Base-by-base conservation (phyloP, 768 basidiomycete species). In the Phanerochaete sordida region DNA sequence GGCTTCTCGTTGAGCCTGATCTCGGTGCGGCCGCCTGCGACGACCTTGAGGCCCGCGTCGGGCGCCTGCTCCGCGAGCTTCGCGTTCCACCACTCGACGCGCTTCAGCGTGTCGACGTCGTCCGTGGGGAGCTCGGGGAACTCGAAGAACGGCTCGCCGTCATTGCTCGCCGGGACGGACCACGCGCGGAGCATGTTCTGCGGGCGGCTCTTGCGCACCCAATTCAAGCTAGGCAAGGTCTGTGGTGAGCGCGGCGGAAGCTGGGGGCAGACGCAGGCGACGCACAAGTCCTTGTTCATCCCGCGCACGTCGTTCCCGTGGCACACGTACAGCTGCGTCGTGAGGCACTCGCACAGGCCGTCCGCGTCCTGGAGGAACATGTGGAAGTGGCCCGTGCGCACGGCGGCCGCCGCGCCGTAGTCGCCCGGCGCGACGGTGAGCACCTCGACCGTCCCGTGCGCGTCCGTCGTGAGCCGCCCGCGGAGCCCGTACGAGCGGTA, bases 301-400 rank as follows among this genome's bases (percentile, higher is more conserved):
- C 53, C 56, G 13, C 54, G 33, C n/a, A 48, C n/a, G 52, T 66
- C 62, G 62, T 71, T 71, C 19, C 53, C 64, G 1, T 50, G 57
- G 55, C 65, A 68, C 9, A 69, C 52, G 31, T 66, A 68, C 45
- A 64, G 55, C 62, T 71, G 66, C 8, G 66, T 65, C n/a, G 68
- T 71, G 49, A 71, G 51, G n/a, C 26, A 3, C 15, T 64, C 54
- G 28, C n/a, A 57, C 33, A 58, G 33, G 19, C 30, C 23, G 35
- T 57, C 57, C 16, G 56, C 27, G 13, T 62, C 64, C 6, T 37
- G 37, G 21, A 69, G 28, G 35, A 59, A 61, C 57, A 65, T 33
- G 52, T 71, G 68, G 31, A 66, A 53, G 49, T 71, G 69, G 1
- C 61, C 65, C 0, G 66, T 57, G 21, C 68, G 66, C 21, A 39